Evolutionary conservation across 805 yeast genomes (phyloP).

Genomic region (Cyberlindnera mycetangii): DNA sequence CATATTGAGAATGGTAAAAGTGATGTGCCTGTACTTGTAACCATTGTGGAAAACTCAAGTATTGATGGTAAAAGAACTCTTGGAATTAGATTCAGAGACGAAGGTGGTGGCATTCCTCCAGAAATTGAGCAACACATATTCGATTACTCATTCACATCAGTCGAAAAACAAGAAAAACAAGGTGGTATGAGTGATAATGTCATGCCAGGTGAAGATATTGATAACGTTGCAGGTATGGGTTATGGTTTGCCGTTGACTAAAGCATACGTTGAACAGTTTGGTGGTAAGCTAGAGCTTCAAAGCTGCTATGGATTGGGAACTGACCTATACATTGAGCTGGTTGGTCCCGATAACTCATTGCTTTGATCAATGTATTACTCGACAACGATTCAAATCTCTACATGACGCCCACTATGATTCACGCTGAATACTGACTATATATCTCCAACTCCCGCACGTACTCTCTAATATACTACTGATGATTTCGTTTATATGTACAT

Average conservation of each 20-base stretch:
- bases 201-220: slow-evolving; percentile 69
- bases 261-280: slow-evolving; percentile 71
- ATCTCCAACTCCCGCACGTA: too few relatives aligned
- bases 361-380: too few relatives aligned
- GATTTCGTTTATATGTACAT: slow-evolving; percentile 1
- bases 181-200: slow-evolving; percentile 49
- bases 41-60: slow-evolving; percentile 37
- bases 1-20: slow-evolving; percentile 62
- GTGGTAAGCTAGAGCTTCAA: slow-evolving; percentile 66
- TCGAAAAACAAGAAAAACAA: slow-evolving; percentile 52
- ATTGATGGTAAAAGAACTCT: slow-evolving; percentile 33
- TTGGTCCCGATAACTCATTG: slow-evolving; percentile 27
- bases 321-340: slow-evolving; percentile 60
- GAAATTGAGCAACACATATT: slow-evolving; percentile 64
- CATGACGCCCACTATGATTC: too few relatives aligned
- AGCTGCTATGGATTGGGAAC: slow-evolving; percentile 78
- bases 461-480: too few relatives aligned
- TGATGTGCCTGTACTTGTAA: slow-evolving; percentile 42
- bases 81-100: slow-evolving; percentile 77
- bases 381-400: too few relatives aligned
- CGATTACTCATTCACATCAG: slow-evolving; percentile 85
- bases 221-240: slow-evolving; percentile 89
- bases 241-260: slow-evolving; percentile 87
- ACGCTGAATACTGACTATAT: too few relatives aligned
- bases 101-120: slow-evolving; percentile 85